phyloP scores from a whole-genome alignment of 1,284 basidiomycete species.

The Phellinidium pouzarii region DNA sequence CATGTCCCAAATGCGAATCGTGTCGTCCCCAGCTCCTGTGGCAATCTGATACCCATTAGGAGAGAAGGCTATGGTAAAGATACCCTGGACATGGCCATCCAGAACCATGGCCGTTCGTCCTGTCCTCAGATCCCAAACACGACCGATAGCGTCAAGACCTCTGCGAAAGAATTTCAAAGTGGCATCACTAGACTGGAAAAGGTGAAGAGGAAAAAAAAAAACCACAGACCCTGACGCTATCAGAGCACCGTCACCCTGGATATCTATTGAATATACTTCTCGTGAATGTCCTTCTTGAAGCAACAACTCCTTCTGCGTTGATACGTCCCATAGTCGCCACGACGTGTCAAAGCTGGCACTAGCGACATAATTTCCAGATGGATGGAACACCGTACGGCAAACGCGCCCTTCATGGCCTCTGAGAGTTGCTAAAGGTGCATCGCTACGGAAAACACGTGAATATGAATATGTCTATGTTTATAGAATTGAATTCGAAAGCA shows the following conservation, averaged over 20 bases:
- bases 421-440: constrained; percentile 74
- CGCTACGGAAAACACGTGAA: constrained; percentile 35
- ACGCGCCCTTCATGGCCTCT: constrained; percentile 89
- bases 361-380: constrained; percentile 87
- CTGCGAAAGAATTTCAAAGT: constrained; percentile 34
- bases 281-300: constrained; percentile 97
- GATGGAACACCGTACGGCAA: constrained; percentile 93
- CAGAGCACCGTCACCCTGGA: constrained; percentile 92
- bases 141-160: constrained; percentile 93
- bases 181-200: neutral
- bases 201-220: neutral
- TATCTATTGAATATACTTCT: constrained; percentile 92
- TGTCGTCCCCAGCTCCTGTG: constrained; percentile 95
- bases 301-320: constrained; percentile 73
- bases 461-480: constrained; percentile 6
- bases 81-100: constrained; percentile 93
- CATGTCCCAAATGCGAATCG: constrained; percentile 98
- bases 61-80: constrained; percentile 88
- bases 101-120: constrained; percentile 97
- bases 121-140: constrained; percentile 95
- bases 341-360: constrained; percentile 97
- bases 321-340: constrained; percentile 97
- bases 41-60: constrained; percentile 99
- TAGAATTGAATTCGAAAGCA: constrained; percentile 28
- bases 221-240: constrained; percentile 79